phyloP scores from a whole-genome alignment of 1,284 basidiomycete genomes.

The Apiotrichum akiyoshidainum region DNA sequence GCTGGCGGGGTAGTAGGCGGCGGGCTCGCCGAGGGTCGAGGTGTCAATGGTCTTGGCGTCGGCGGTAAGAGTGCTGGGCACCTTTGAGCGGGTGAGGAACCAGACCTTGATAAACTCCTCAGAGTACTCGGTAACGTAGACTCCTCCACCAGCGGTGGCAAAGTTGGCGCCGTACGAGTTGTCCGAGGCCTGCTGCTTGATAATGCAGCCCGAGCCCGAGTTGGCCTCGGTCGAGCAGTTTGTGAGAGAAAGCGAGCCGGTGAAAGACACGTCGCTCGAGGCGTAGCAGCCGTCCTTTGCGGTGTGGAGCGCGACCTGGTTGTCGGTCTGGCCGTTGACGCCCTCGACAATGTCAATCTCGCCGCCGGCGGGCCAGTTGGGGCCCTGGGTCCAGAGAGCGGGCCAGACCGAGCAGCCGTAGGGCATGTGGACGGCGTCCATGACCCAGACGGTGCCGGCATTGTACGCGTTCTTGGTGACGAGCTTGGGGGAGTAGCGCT shows the following conservation, averaged over 20 bases:
- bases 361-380: slow-evolving; percentile 41
- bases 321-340: slow-evolving; percentile 38
- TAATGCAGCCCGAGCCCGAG: slow-evolving; percentile 62
- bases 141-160: slow-evolving; percentile 63
- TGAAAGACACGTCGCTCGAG: slow-evolving; percentile 1
- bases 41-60: slow-evolving; percentile 62
- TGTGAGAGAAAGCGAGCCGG: slow-evolving; percentile 14
- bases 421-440: slow-evolving; percentile 67
- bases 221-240: slow-evolving; percentile 42
- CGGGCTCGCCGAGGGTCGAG: slow-evolving; percentile 62
- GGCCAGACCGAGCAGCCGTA: slow-evolving; percentile 44
- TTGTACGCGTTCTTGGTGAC: slow-evolving; percentile 59
- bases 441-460: slow-evolving; percentile 45
- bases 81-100: slow-evolving; percentile 65
- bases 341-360: slow-evolving; percentile 46
- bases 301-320: slow-evolving; percentile 47
- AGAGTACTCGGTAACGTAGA: slow-evolving; percentile 69
- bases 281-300: slow-evolving; percentile 15
- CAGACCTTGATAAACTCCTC: slow-evolving; percentile 59
- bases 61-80: slow-evolving; percentile 59
- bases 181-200: slow-evolving; percentile 55
- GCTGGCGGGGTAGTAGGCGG: slow-evolving; percentile 63
- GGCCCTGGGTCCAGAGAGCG: slow-evolving; percentile 37
- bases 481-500: slow-evolving; percentile 68
- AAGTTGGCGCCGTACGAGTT: slow-evolving; percentile 65